Evolutionary conservation across 306 rosid genomes (phyloP).

Genomic region (Dryas alaskensis): DNA sequence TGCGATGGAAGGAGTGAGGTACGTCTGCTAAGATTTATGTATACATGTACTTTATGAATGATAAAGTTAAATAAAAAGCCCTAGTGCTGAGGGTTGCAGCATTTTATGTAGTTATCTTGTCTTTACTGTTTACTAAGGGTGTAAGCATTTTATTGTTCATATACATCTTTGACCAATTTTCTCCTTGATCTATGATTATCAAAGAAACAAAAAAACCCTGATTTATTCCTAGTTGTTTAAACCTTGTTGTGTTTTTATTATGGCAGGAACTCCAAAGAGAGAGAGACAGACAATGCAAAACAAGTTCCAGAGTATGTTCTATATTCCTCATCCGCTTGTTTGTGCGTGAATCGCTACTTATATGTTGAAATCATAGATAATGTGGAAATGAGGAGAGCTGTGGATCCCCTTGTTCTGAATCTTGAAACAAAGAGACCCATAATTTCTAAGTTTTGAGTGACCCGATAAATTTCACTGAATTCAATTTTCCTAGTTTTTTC

Average conservation of each 20-base stretch:
- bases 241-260: slow-evolving; percentile 17
- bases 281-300: slow-evolving; percentile 35
- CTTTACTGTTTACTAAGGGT: background rate
- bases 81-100: background rate
- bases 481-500: background rate
- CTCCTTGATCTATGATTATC: background rate
- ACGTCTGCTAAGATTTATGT: slow-evolving; percentile 24
- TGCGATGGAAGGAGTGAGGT: slow-evolving; percentile 46
- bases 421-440: background rate
- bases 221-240: background rate
- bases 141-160: background rate
- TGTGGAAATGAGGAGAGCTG: background rate
- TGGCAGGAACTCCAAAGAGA: slow-evolving; percentile 49
- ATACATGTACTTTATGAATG: slow-evolving; percentile 7
- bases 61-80: background rate
- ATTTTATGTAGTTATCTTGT: background rate
- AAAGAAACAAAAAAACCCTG: background rate
- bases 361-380: slow-evolving; percentile 9
- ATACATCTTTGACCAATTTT: background rate
- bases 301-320: slow-evolving; percentile 47
- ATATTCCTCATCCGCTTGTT: background rate
- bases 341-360: background rate
- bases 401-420: background rate
- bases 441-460: background rate
- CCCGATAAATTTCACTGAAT: background rate